Percentiles rank a stretch among this genome's conserved stretches.
Evolutionary conservation across 257 asterid genomes (phyloP).

Genomic region (Orobanche coerulescens): DNA sequence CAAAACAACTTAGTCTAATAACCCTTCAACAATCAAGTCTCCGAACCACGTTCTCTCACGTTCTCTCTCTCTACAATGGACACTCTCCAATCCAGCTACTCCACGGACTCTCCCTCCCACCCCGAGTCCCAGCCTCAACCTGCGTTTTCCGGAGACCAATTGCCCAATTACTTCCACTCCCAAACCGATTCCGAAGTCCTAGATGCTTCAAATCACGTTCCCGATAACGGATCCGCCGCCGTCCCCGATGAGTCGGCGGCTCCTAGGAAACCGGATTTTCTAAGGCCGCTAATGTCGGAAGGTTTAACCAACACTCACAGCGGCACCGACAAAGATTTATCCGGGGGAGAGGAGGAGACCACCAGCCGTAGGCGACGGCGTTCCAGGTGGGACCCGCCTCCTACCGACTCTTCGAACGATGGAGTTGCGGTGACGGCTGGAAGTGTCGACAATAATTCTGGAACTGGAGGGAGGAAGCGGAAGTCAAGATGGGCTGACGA

Average conservation of each 20-base stretch:
- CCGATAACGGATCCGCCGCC: conserved; percentile 20
- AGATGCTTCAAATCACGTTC: conserved; percentile 24
- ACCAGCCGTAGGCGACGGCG: conserved; percentile 3
- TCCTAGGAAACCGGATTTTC: conserved; percentile 29
- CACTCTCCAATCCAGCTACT: conserved; percentile 1
- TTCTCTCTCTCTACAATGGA: not conserved
- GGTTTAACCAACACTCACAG: conserved; percentile 62
- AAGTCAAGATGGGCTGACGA: conserved; percentile 12
- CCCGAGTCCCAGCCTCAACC: not conserved
- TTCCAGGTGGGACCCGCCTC: conserved; percentile 3
- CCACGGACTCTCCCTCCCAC: not conserved
- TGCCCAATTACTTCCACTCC: not conserved
- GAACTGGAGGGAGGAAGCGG: conserved; percentile 58
- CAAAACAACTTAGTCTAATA: no score
- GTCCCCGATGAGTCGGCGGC: conserved; percentile 23
- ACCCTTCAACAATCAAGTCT: not conserved
- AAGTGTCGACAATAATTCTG: conserved; percentile 29
- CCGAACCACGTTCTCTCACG: not conserved
- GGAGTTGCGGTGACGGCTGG: conserved; percentile 29
- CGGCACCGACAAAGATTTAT: conserved; percentile 41
- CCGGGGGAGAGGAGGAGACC: conserved; percentile 10
- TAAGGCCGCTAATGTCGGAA: conserved; percentile 51
- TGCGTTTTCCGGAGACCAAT: not conserved
- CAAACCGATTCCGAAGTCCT: conserved; percentile 33
- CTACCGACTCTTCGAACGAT: conserved; percentile 27